Base-by-base conservation (phyloP, 495 filamentous ascomycete genomes). In the Achaetomiella virescens region DNA sequence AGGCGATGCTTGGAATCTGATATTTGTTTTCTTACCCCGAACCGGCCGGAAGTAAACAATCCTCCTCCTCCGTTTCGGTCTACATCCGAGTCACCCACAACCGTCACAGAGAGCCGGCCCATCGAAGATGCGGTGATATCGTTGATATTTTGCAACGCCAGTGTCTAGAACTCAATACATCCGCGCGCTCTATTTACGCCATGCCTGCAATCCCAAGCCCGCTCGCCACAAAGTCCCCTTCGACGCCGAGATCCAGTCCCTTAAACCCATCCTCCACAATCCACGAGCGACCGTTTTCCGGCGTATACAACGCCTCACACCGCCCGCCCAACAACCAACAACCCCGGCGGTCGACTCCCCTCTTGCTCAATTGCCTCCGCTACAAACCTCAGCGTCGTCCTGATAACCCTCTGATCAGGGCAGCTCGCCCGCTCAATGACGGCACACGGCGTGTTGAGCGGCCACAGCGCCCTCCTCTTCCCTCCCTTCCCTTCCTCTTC, bases 341-440 rank as follows among this genome's bases (percentile, higher is more conserved):
- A 69, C 4, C 93, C 93, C 0, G 95, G 93, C 33, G 93, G 93
- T 36, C 95, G 78, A 48, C 85, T 90, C 0, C 93, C 93, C 60
- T 91, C 89, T 56, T 88, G 86, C 69, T 97, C 91, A 54, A 98
- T 84, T 1, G 93, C 93, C 47, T 82, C 76, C 36, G 78, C 85
- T 7, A 97, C 87, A 64, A 86, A 78, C 58, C 85, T 80, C 35
- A 98, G 65, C 5, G 89, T 95, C 2, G 90, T 89, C 48, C 93
- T 78, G 36, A 97, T 90, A 31, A 97, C 90, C 21, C 93, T 76
- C 75, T 97, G 95, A 67, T 98, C 93, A 0, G 89, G 84, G 68
- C 93, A 98, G 40, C 86, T 91, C 0, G 93, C 93, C n/a, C 93
- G 78, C 69, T 98, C 93, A 38, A 98, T 76, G 8, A 98, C 91